Conservation (phyloP, 2,329 filamentous ascomycete species). For the Pseudogymnoascus pannorum region DNA sequence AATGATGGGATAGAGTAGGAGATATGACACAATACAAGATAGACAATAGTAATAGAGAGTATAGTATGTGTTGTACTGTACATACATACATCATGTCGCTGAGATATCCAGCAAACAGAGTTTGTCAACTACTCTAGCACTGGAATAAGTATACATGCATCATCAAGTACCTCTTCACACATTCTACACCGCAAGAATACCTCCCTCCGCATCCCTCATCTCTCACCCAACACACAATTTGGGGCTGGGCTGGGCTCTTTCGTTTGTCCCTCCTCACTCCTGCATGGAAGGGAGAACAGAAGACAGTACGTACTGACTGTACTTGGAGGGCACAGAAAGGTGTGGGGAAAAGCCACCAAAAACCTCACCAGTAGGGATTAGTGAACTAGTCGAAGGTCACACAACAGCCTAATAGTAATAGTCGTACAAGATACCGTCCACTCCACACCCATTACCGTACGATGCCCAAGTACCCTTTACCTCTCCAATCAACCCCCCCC, state of each 20-base stretch:
- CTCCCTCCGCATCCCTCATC: neutral
- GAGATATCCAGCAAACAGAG: too few relatives aligned
- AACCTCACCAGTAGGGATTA: neutral
- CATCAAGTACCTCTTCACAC: neutral
- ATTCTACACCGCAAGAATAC: neutral
- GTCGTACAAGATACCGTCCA: conserved; percentile 1
- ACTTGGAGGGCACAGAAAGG: neutral
- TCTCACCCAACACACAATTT: too few relatives aligned
- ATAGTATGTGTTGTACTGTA: too few relatives aligned
- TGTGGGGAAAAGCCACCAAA: neutral
- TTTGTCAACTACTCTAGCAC: too few relatives aligned
- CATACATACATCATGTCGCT: too few relatives aligned
- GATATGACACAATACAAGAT: neutral
- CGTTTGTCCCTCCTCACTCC: too few relatives aligned
- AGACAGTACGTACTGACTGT: too few relatives aligned
- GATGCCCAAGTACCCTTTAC: neutral
- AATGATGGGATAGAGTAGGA: neutral
- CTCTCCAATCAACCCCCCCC: neutral
- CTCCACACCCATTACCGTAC: neutral
- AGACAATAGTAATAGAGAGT: neutral
- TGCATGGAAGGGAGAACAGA: neutral
- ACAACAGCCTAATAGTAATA: neutral
- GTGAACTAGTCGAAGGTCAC: too few relatives aligned
- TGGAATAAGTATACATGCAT: too few relatives aligned
- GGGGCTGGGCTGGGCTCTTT: neutral